Evolutionary conservation across 306 rosid genomes (phyloP).

Genomic region (Prosopis cineraria): DNA sequence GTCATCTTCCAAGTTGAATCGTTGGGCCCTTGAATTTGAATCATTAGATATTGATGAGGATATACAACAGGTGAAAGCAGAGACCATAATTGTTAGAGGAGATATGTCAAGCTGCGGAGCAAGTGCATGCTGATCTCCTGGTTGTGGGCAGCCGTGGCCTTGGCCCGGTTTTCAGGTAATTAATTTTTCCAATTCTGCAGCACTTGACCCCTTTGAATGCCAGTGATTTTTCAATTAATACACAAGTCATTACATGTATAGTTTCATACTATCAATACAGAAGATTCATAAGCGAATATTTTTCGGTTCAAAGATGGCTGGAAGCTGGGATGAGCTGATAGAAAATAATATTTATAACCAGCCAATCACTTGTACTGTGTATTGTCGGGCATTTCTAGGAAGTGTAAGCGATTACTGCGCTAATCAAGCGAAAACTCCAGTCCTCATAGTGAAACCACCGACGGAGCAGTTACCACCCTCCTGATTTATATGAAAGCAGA

Average conservation of each 20-base stretch:
- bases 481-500: neutral
- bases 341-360: no score
- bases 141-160: conserved; percentile 64
- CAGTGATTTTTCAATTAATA: neutral
- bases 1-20: no score
- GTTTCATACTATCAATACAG: neutral
- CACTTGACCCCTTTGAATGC: no score
- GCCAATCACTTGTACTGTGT: neutral
- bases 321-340: no score
- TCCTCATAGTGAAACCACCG: conserved; percentile 36
- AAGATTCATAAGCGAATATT: no score
- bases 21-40: neutral
- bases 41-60: neutral
- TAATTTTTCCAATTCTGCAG: neutral
- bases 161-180: conserved; percentile 51
- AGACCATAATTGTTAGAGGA: conserved; percentile 47
- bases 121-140: conserved; percentile 53
- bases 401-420: conserved; percentile 65
- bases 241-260: neutral
- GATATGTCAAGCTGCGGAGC: conserved; percentile 59
- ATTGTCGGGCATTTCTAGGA: conserved; percentile 44
- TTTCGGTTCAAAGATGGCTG: no score
- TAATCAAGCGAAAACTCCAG: conserved; percentile 46
- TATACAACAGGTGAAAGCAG: conserved; percentile 46
- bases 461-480: neutral